These are phyloP conservation scores for Diaporthe sp. DNA, from an alignment of 2,329 filamentous ascomycete genomes.

Conservation along the genomic window DNA sequence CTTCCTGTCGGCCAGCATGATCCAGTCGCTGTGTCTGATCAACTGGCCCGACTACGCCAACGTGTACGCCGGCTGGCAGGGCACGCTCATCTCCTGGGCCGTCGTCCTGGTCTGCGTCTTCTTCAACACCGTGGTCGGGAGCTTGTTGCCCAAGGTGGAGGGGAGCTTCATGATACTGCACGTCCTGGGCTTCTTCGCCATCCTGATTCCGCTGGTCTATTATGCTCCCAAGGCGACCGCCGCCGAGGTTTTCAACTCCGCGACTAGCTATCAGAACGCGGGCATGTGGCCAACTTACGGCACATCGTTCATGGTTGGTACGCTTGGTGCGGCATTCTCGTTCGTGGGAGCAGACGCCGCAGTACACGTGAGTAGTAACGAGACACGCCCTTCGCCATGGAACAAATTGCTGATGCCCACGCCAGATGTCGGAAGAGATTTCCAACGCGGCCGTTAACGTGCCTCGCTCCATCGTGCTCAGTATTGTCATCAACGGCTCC, in stretches of 20 bases:
- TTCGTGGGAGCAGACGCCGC: slow-evolving; percentile 56
- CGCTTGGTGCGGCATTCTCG: slow-evolving; percentile 53
- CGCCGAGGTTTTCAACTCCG: slow-evolving; percentile 55
- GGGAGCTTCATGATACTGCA: slow-evolving; percentile 47
- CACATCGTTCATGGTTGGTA: slow-evolving; percentile 60
- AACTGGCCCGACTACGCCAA: slow-evolving; percentile 41
- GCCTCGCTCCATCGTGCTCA: slow-evolving; percentile 63
- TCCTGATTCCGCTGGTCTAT: slow-evolving; percentile 56
- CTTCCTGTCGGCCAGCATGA: slow-evolving; percentile 42
- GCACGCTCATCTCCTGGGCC: slow-evolving; percentile 45
- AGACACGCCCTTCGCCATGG: background rate
- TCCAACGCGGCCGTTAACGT: slow-evolving; percentile 62
- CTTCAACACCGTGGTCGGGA: slow-evolving; percentile 44
- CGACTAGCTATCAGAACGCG: slow-evolving; percentile 55
- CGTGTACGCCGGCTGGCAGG: slow-evolving; percentile 42
- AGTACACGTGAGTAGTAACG: slow-evolving; percentile 37
- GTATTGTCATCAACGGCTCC: slow-evolving; percentile 63
- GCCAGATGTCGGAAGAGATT: slow-evolving; percentile 60
- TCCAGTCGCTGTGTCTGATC: slow-evolving; percentile 45
- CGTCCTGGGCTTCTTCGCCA: slow-evolving; percentile 56
- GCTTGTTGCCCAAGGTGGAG: slow-evolving; percentile 44
- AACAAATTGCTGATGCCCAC: background rate
- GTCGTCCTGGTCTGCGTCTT: slow-evolving; percentile 40
- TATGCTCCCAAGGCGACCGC: slow-evolving; percentile 49
- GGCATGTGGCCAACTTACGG: slow-evolving; percentile 59